Conservation (phyloP, 345 rosid genomes). For the sweet orange (Citrus sinensis) region DVS_A1.0 CM039161.1:19822501-19823000, state of each 20-base stretch:
- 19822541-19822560: constrained; percentile 9
- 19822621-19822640: constrained; percentile 9
- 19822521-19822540: too few species aligned
- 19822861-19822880: constrained; percentile 21
- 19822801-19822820: constrained; percentile 46
- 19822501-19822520: neutral
- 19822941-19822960: neutral
- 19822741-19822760: constrained; percentile 33
- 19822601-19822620: constrained; percentile 19
- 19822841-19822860: constrained; percentile 27
- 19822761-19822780: constrained; percentile 63
- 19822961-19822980: neutral
- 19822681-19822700: constrained; percentile 28
- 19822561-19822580: neutral
- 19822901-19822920: neutral
- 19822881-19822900: constrained; percentile 18
- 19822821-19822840: constrained; percentile 24
- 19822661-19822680: constrained; percentile 15
- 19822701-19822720: neutral
- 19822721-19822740: constrained; percentile 51
- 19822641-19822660: constrained; percentile 19
- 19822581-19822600: neutral
- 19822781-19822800: constrained; percentile 33
- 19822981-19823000: neutral
- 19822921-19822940: neutral